Evolutionary conservation across 2,329 filamentous ascomycete genomes (phyloP).

Genomic region (Rutstroemia sp.): DNA sequence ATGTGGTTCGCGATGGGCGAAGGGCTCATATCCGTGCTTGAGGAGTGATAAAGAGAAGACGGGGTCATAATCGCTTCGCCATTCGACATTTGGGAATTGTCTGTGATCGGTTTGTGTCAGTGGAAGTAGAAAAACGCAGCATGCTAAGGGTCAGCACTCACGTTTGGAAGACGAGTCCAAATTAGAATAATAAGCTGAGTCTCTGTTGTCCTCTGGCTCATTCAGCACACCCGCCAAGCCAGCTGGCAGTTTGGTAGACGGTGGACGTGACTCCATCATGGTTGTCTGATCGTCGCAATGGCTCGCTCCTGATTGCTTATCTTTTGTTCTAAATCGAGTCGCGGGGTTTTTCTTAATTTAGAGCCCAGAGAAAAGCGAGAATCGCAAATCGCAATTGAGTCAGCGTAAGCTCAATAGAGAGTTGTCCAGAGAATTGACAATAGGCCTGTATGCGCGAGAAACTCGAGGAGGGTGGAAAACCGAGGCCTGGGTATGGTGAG

Average conservation of each 20-base stretch:
- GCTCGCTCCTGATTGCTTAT: neutral
- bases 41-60: constrained; percentile 35
- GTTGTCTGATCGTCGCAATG: neutral
- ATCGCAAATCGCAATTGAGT: constrained; percentile 7
- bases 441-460: neutral
- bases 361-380: constrained; percentile 2
- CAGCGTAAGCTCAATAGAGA: neutral
- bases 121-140: neutral
- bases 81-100: constrained; percentile 22
- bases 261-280: constrained; percentile 8
- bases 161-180: constrained; percentile 42
- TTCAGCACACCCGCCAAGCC: constrained; percentile 46
- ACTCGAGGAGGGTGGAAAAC: neutral
- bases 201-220: constrained; percentile 41
- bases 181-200: constrained; percentile 44
- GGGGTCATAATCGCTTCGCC: constrained; percentile 14
- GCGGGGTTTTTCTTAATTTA: neutral
- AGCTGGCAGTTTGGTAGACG: constrained; percentile 29
- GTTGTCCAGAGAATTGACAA: neutral
- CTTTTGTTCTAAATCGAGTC: neutral
- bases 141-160: constrained; percentile 27
- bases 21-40: constrained; percentile 52
- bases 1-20: constrained; percentile 45
- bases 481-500: neutral
- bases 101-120: constrained; percentile 7